A percentile compares a stretch with the other conserved stretches of the same genome.
Conservation (phyloP, 306 rosid genomes). For the Rubus idaeus region DNA sequence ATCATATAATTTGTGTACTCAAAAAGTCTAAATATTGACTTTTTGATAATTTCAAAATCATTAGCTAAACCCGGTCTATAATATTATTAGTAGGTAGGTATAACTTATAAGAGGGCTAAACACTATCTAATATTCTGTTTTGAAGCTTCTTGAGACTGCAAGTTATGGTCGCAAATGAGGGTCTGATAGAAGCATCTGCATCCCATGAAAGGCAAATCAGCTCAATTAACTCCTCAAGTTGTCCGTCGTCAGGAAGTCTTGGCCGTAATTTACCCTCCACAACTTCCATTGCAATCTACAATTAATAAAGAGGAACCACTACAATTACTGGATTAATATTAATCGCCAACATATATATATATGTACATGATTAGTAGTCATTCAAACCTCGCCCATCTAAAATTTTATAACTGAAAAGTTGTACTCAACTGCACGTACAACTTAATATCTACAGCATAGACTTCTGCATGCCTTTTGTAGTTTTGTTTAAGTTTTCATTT, state of each 20-base stretch:
- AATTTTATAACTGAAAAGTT: background rate
- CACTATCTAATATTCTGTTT: background rate
- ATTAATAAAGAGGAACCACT: background rate
- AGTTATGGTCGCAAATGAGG: conserved; percentile 53
- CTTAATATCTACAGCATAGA: background rate
- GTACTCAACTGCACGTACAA: background rate
- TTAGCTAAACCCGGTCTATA: too few species aligned
- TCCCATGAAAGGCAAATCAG: conserved; percentile 57
- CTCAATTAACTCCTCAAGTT: conserved; percentile 44
- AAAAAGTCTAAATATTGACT: too few species aligned
- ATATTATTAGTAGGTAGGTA: too few species aligned
- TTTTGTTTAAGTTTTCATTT: background rate
- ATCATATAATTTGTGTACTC: too few species aligned
- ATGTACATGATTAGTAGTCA: too few species aligned
- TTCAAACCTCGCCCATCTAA: background rate
- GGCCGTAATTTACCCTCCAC: conserved; percentile 67
- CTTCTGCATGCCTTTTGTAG: background rate
- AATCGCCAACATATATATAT: too few species aligned
- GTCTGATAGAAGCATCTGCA: conserved; percentile 47
- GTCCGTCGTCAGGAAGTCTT: conserved; percentile 41
- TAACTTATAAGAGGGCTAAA: too few species aligned
- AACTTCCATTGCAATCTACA: conserved; percentile 79
- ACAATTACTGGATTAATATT: background rate
- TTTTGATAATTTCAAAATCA: too few species aligned
- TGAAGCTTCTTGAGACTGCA: conserved; percentile 29